These are phyloP conservation scores for Jackrogersella minutella DNA, from an alignment of 495 filamentous ascomycete species.

Conservation along the genomic window DNA sequence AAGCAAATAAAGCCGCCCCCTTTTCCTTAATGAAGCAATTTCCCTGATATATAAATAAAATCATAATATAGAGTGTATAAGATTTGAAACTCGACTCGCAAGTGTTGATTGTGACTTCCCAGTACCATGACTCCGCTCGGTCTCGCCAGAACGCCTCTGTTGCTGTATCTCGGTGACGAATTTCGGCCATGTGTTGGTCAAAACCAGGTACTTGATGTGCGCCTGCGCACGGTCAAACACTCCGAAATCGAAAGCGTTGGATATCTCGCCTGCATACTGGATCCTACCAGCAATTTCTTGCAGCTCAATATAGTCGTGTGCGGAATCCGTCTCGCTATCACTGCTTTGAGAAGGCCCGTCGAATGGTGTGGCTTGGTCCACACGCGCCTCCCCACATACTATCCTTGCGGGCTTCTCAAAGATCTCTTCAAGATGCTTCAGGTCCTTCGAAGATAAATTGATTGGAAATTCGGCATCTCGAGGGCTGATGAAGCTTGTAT, in stretches of 20 bases:
- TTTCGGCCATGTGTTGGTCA: conserved; percentile 76
- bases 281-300: conserved; percentile 23
- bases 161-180: conserved; percentile 53
- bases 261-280: conserved; percentile 51
- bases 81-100: conserved; percentile 17
- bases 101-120: conserved; percentile 15
- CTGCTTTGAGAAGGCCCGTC: conserved; percentile 1
- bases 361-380: conserved; percentile 35
- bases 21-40: background rate
- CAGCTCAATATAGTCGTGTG: conserved; percentile 29
- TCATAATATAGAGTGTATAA: conserved; percentile 4
- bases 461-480: conserved; percentile 63
- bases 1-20: background rate
- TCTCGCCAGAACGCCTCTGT: conserved; percentile 23
- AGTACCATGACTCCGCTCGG: conserved; percentile 18
- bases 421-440: conserved; percentile 56
- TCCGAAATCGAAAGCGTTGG: conserved; percentile 56
- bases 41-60: background rate
- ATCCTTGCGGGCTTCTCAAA: conserved; percentile 54
- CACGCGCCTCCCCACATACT: conserved; percentile 32
- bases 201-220: conserved; percentile 72
- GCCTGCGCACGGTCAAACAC: conserved; percentile 68
- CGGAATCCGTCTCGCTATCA: conserved; percentile 4
- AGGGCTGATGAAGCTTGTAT: conserved; percentile 59
- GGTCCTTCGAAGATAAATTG: conserved; percentile 62